Base-by-base conservation (phyloP, 108 stramenopile species). In the Tribonema minus region DNA sequence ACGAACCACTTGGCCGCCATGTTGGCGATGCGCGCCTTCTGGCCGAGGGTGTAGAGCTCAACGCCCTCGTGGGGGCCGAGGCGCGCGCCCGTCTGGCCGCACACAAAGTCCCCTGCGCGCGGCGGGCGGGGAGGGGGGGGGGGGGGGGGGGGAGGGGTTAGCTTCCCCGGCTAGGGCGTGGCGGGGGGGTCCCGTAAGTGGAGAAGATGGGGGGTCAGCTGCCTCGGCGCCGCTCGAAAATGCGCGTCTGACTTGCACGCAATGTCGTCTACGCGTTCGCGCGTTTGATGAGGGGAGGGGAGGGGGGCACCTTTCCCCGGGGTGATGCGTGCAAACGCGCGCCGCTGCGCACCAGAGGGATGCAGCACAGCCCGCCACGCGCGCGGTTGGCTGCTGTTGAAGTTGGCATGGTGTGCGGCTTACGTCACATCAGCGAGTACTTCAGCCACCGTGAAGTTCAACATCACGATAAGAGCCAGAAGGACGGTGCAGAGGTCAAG, bases 21-120 rank as follows among this genome's bases (percentile, higher is more conserved):
- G 46, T 54, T 54, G 33, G n/a, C 68, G 31, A 69, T n/a, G 41
- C 58, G 68, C 2, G 68, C 46, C 54, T 54, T 54, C 58, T 69
- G 68, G 20, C 73, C 73, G 5, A 75, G 33, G 3, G 73, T 75
- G 64, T 75, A 75, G 40, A 75, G 73, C 73, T 75, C 60, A 1
- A 75, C 62, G 30, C 73, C 73, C 28, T 6, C 6, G 61, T 75
- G 73, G n/a, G 29, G 3, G 25, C 73, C 73, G 38, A 75, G 12
- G 31, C 60, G 23, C 34, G 32, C 15, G 20, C 73, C 73, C 12
- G 73, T 75, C 26, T 75, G 41, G 1, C 20, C 73, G 31, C 73
- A 75, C 33, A 65, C 64, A 58, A 75, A 75, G n/a, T 75, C 58
- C n/a, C 73, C 73, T 75, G 73, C 33, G 37, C 1, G 59, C 35